These are phyloP conservation scores for Pichia sp. DNA, from an alignment of 1,139 yeast genomes.

Conservation along the genomic window DNA sequence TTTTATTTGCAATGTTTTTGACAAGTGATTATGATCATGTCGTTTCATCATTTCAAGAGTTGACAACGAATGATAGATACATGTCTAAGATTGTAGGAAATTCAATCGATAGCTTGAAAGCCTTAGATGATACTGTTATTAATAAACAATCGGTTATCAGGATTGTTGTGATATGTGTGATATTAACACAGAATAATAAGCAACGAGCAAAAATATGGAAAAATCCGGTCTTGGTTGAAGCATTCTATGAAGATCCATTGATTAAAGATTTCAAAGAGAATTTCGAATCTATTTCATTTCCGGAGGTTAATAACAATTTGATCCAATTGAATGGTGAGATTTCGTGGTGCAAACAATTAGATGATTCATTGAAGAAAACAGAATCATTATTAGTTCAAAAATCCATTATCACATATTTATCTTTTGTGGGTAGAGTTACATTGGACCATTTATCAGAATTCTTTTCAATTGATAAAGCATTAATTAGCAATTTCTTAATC, in stretches of 20 bases:
- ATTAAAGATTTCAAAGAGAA: neutral
- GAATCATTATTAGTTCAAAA: slow-evolving; percentile 14
- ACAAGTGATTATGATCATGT: slow-evolving; percentile 12
- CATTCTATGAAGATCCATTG: slow-evolving; percentile 7
- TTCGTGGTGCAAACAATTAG: slow-evolving; percentile 5
- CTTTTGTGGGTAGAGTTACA: slow-evolving; percentile 21
- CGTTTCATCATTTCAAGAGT: slow-evolving; percentile 2
- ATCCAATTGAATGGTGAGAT: neutral
- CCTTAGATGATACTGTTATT: slow-evolving; percentile 3
- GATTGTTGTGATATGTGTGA: neutral
- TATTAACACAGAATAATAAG: slow-evolving; percentile 6
- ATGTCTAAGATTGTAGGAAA: neutral
- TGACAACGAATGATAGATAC: neutral
- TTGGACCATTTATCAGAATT: slow-evolving; percentile 20
- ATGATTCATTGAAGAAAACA: neutral
- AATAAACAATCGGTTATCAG: slow-evolving; percentile 7
- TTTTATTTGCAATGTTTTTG: slow-evolving; percentile 15
- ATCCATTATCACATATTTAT: slow-evolving; percentile 22
- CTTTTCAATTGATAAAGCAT: slow-evolving; percentile 17
- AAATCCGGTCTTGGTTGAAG: neutral
- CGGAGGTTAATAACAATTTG: neutral
- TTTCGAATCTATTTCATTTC: slow-evolving; percentile 3
- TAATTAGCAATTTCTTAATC: neutral
- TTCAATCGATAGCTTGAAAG: slow-evolving; percentile 2
- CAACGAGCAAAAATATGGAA: neutral